Conservation (phyloP, 2,329 filamentous ascomycete species). For the Massarina eburnea region DNA sequence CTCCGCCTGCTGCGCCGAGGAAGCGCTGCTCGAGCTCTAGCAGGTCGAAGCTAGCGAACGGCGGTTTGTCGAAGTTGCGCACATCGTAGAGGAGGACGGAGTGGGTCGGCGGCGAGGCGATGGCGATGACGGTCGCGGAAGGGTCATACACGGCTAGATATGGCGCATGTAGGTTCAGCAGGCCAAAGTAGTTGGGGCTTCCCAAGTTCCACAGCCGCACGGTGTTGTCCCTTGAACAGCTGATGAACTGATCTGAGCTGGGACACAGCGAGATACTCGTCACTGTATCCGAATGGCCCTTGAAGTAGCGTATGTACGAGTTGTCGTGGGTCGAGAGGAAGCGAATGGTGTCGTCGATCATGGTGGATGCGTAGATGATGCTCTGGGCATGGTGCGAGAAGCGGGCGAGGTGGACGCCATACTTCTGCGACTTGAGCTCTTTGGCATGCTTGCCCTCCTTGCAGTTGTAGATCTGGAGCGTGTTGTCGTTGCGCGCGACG, state of each 20-base stretch:
- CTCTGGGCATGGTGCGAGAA: slow-evolving; percentile 92
- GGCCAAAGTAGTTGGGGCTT: slow-evolving; percentile 76
- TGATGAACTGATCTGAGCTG: slow-evolving; percentile 86
- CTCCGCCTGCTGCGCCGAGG: slow-evolving; percentile 52
- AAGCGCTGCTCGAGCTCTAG: slow-evolving; percentile 60
- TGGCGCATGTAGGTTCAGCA: slow-evolving; percentile 77
- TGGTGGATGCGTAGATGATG: slow-evolving; percentile 94
- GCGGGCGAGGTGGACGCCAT: slow-evolving; percentile 88
- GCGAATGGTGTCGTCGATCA: slow-evolving; percentile 85
- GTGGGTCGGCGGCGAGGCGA: slow-evolving; percentile 79
- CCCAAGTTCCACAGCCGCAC: slow-evolving; percentile 87
- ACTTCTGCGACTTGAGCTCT: slow-evolving; percentile 90
- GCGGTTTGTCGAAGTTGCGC: slow-evolving; percentile 89
- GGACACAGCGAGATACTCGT: slow-evolving; percentile 84
- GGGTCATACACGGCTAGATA: slow-evolving; percentile 90
- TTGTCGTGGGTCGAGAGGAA: slow-evolving; percentile 94
- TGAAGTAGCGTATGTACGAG: slow-evolving; percentile 93
- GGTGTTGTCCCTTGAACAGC: slow-evolving; percentile 86
- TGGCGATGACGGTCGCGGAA: slow-evolving; percentile 86
- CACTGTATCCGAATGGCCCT: slow-evolving; percentile 82
- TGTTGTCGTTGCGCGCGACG: slow-evolving; percentile 89
- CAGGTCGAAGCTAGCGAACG: slow-evolving; percentile 84
- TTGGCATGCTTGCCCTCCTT: slow-evolving; percentile 89
- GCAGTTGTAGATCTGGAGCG: slow-evolving; percentile 92
- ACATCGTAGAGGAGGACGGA: slow-evolving; percentile 87